These are phyloP conservation scores for Hevea brasiliensis DNA, from an alignment of 345 rosid genomes.

Conservation along the genomic window DNA sequence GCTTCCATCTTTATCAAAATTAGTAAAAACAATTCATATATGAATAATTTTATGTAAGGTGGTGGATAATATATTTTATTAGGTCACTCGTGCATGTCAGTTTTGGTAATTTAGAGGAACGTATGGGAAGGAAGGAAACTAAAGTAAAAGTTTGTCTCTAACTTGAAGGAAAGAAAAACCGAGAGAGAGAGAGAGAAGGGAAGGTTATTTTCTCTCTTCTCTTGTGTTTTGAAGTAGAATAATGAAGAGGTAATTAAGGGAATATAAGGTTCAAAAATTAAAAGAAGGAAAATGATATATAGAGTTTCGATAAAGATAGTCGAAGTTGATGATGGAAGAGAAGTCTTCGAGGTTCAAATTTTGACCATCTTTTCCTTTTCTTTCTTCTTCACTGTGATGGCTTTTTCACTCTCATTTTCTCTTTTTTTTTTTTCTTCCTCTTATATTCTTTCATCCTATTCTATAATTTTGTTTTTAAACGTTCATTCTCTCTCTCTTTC, in stretches of 20 bases:
- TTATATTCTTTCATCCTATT: not conserved
- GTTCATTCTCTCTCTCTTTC: not conserved
- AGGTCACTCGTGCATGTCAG: constrained; percentile 50
- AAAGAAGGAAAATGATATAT: constrained; percentile 23
- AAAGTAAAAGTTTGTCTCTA: not conserved
- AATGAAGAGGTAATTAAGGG: not conserved
- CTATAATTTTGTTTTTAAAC: not conserved
- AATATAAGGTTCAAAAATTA: constrained; percentile 12
- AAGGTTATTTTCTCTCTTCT: no score
- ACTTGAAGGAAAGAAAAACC: no score
- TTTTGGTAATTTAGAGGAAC: constrained; percentile 25
- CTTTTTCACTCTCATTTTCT: constrained; percentile 50
- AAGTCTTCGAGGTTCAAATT: constrained; percentile 56
- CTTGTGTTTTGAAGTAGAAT: not conserved
- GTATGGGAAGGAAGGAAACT: not conserved
- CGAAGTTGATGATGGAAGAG: constrained; percentile 53
- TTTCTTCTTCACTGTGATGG: constrained; percentile 36
- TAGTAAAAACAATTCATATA: constrained; percentile 6
- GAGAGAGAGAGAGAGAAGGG: no score
- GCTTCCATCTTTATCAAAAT: not conserved
- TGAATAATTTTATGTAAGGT: not conserved
- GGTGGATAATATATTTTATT: not conserved
- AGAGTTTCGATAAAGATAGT: constrained; percentile 44
- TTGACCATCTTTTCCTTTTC: constrained; percentile 61
- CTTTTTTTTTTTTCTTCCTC: constrained; percentile 3